Base-by-base conservation (phyloP, 139 green algal genomes). In the Chlorokybus atmophyticus region DNA sequence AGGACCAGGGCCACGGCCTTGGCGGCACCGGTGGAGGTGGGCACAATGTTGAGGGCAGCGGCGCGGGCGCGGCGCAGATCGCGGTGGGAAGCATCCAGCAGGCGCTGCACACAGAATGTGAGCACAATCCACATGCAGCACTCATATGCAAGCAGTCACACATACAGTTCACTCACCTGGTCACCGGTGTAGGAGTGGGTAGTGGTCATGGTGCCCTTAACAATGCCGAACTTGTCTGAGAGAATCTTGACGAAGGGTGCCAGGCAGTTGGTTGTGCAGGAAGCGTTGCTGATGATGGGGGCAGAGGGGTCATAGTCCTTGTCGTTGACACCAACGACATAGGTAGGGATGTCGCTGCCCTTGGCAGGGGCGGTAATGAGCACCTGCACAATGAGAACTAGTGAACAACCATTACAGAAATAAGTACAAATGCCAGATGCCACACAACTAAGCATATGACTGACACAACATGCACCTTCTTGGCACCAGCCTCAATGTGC, bases 201-300 rank as follows among this genome's bases (percentile, higher is more conserved):
- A 44, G 74, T 81, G 38, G 74, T 81, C 74, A 81, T 81, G 24
- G 62, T 67, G 25, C 74, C 74, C 71, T 81, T 77, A 61, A 81
- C 48, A 29, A 81, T 67, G 14, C 63, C 61, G 44, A 81, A 80
- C 60, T 78, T 75, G 29, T 76, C 67, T 32, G 79, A 67, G 3
- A 81, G 47, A 24, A 81, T 72, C 67, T 81, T 81, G 50, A 73
- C 74, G 62, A 81, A 81, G 40, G 74, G 74, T 32, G 74, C 74
- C 25, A 81, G 67, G 74, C 74, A 81, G 74, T 81, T 81, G 73
- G 74, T 81, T 17, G 74, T 81, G 74, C 74, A 81, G 14, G 74
- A 81, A 31, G 74, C 74, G 63, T 81, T 81, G 52, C 62, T 75
- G 40, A 81, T 70, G 38, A 81, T 75, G 53, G 48, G 49, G 30